phyloP scores from a whole-genome alignment of 352 stramenopile genomes.

The Phytophthora nicotianae region DNA sequence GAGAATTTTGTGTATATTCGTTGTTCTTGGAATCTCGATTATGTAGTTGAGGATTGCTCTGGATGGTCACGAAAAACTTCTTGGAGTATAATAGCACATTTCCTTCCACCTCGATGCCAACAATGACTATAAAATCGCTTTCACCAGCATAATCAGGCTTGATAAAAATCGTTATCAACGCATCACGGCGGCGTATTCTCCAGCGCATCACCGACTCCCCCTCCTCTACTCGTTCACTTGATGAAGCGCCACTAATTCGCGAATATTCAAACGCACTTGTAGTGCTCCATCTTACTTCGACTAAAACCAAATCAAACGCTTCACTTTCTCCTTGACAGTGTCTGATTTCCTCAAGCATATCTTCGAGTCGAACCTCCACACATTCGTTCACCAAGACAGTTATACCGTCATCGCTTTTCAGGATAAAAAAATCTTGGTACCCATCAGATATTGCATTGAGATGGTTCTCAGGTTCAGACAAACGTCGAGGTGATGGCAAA shows the following conservation, averaged over 20 bases:
- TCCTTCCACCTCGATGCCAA: conserved; percentile 8
- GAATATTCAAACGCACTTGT: conserved; percentile 18
- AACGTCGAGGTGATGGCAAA: conserved; percentile 16
- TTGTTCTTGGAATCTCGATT: background rate
- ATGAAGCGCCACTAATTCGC: conserved; percentile 22
- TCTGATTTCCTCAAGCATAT: conserved; percentile 23
- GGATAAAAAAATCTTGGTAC: background rate
- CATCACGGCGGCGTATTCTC: conserved; percentile 23
- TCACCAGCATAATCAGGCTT: conserved; percentile 11
- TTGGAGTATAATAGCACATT: conserved; percentile 14
- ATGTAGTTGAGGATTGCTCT: background rate
- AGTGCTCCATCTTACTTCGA: conserved; percentile 23
- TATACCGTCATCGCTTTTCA: conserved; percentile 2
- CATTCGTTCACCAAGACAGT: conserved; percentile 2
- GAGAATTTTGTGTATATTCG: background rate
- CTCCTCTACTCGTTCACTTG: conserved; percentile 3
- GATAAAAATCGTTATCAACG: conserved; percentile 19
- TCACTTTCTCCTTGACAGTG: background rate
- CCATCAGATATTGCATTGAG: background rate
- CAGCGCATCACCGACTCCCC: conserved; percentile 20
- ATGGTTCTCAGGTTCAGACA: conserved; percentile 1
- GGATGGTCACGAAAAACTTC: conserved; percentile 1
- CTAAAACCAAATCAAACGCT: conserved; percentile 17
- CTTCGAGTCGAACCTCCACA: conserved; percentile 16
- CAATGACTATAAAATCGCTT: conserved; percentile 15